Evolutionary conservation across 345 rosid species (phyloP).

Genomic region (Eucalyptus fibrosa): DNA sequence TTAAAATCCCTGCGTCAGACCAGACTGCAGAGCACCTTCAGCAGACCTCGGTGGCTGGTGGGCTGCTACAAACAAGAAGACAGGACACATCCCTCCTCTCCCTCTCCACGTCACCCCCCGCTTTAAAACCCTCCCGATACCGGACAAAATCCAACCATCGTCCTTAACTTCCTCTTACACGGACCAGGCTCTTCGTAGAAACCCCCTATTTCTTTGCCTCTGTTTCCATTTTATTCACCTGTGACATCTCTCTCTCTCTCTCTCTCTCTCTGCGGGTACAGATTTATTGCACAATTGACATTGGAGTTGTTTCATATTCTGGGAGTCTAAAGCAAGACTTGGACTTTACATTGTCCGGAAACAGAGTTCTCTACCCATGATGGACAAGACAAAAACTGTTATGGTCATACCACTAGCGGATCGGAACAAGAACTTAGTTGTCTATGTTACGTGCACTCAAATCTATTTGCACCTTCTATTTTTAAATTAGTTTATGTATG

Average conservation of each 20-base stretch:
- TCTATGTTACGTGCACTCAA: background rate
- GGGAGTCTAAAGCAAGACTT: background rate
- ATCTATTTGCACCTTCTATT: background rate
- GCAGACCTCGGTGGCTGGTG: background rate
- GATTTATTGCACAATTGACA: background rate
- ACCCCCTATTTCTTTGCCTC: background rate
- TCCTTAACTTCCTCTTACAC: constrained; percentile 13
- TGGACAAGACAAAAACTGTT: background rate
- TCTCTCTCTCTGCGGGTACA: background rate
- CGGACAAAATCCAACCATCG: background rate
- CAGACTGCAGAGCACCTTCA: background rate
- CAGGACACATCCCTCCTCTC: background rate
- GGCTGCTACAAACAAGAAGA: background rate
- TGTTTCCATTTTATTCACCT: background rate
- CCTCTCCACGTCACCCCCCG: background rate
- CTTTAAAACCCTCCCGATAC: background rate
- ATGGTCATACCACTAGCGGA: background rate
- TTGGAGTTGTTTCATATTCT: background rate
- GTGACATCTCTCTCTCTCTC: background rate
- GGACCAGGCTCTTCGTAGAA: background rate
- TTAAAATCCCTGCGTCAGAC: background rate
- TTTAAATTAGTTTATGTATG: background rate
- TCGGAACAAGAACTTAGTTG: background rate
- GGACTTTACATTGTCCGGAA: background rate
- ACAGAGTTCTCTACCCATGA: background rate